Conservation (phyloP, 306 rosid species). For the Herpetospermum pedunculosum region DNA sequence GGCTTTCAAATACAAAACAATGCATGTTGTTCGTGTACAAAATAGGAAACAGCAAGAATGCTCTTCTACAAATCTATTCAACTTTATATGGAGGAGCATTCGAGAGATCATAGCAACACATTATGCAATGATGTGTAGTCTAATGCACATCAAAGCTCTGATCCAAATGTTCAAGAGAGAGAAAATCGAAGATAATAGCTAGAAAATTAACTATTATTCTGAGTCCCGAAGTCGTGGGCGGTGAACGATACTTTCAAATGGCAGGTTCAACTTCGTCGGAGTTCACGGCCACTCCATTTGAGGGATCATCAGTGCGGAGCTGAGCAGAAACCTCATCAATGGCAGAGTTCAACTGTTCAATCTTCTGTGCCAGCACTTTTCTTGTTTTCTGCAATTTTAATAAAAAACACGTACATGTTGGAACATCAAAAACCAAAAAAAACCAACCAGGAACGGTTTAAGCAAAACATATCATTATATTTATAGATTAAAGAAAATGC, state of each 20-base stretch:
- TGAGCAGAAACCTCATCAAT: constrained; percentile 89
- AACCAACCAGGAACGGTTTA: neutral
- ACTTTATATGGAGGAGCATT: constrained; percentile 3
- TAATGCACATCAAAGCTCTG: neutral
- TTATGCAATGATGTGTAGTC: neutral
- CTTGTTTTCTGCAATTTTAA: constrained; percentile 60
- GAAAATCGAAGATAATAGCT: constrained; percentile 12
- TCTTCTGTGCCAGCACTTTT: constrained; percentile 66
- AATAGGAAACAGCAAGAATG: neutral
- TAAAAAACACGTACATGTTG: neutral
- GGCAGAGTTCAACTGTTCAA: constrained; percentile 77
- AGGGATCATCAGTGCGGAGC: constrained; percentile 43
- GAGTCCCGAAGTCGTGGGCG: constrained; percentile 14
- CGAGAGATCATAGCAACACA: constrained; percentile 3
- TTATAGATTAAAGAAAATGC: too few species aligned
- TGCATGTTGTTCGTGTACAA: neutral
- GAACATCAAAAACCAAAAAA: constrained; percentile 12
- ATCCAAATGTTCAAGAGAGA: constrained; percentile 1
- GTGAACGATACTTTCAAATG: constrained; percentile 27
- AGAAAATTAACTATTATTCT: constrained; percentile 25
- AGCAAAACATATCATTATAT: neutral
- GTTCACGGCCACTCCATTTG: constrained; percentile 55
- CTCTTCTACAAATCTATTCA: constrained; percentile 3
- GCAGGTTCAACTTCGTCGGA: constrained; percentile 71
- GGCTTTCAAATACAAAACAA: constrained; percentile 5